Percentiles rank a stretch among this genome's conserved stretches.
Conservation (phyloP, 192 early-diverging fungal genomes). For the Linnemannia schmuckeri region DNA sequence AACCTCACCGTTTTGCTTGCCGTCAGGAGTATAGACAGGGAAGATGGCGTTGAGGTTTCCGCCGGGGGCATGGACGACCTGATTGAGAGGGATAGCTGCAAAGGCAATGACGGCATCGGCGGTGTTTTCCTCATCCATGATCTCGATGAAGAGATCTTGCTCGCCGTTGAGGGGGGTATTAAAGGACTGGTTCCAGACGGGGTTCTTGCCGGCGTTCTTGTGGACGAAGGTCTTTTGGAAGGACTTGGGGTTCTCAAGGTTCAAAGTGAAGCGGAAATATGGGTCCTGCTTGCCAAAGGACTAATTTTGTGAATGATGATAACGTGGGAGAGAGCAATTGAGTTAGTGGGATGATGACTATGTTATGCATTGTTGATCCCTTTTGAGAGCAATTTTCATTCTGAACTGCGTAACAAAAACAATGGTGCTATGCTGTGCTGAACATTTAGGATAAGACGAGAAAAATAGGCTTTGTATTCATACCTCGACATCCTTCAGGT, state of each 20-base stretch:
- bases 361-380: neutral
- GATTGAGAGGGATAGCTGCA: constrained; percentile 65
- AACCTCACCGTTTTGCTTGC: constrained; percentile 55
- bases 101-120: constrained; percentile 60
- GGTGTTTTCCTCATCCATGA: constrained; percentile 61
- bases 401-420: too few species aligned
- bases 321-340: neutral
- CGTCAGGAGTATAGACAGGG: constrained; percentile 54
- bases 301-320: constrained; percentile 16
- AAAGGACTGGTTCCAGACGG: constrained; percentile 68
- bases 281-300: constrained; percentile 66
- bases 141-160: constrained; percentile 60
- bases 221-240: constrained; percentile 65
- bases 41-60: constrained; percentile 60
- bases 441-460: neutral
- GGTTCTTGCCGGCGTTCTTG: constrained; percentile 62
- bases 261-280: constrained; percentile 61
- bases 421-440: neutral
- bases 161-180: constrained; percentile 56
- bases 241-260: constrained; percentile 56
- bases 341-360: neutral
- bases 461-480: neutral
- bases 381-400: neutral
- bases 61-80: constrained; percentile 58
- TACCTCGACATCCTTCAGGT: constrained; percentile 59